Conservation (phyloP, 306 rosid genomes). For the Casuarina glauca region DNA sequence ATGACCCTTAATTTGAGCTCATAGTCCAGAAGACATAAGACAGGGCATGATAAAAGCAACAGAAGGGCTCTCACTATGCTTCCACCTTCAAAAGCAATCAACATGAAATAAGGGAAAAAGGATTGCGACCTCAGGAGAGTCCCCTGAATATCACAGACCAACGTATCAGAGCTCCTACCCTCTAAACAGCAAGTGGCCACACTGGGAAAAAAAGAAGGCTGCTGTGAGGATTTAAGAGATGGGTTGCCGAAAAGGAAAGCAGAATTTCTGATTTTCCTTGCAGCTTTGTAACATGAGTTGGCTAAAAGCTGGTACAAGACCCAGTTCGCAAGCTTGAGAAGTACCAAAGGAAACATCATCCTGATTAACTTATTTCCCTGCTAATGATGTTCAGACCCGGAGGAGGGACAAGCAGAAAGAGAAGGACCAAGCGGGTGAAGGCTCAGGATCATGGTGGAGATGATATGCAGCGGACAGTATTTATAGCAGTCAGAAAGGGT, state of each 20-base stretch:
- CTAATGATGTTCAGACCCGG: neutral
- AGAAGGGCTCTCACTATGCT: conserved; percentile 66
- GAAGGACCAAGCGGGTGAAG: neutral
- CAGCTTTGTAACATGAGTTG: conserved; percentile 62
- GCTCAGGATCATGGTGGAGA: conserved; percentile 25
- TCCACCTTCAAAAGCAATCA: conserved; percentile 88
- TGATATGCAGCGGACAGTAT: conserved; percentile 34
- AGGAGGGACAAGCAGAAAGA: neutral
- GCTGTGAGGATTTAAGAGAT: conserved; percentile 38
- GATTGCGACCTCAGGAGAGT: conserved; percentile 54
- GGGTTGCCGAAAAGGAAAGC: conserved; percentile 35
- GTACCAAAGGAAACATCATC: conserved; percentile 54
- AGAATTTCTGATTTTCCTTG: conserved; percentile 65
- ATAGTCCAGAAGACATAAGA: conserved; percentile 51
- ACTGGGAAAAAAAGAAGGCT: conserved; percentile 41
- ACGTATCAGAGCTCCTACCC: conserved; percentile 47
- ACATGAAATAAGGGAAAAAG: conserved; percentile 87
- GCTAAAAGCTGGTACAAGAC: conserved; percentile 62
- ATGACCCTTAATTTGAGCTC: conserved; percentile 54
- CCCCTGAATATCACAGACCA: conserved; percentile 60
- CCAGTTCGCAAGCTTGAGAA: conserved; percentile 54
- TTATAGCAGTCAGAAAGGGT: conserved; percentile 48
- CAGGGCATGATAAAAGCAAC: conserved; percentile 65
- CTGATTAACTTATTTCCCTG: neutral
- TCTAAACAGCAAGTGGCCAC: conserved; percentile 48